Percentiles rank a stretch among this genome's conserved stretches.
Evolutionary conservation across 2,329 filamentous ascomycete species (phyloP).

Genomic region (Fusarium devonianum): DNA sequence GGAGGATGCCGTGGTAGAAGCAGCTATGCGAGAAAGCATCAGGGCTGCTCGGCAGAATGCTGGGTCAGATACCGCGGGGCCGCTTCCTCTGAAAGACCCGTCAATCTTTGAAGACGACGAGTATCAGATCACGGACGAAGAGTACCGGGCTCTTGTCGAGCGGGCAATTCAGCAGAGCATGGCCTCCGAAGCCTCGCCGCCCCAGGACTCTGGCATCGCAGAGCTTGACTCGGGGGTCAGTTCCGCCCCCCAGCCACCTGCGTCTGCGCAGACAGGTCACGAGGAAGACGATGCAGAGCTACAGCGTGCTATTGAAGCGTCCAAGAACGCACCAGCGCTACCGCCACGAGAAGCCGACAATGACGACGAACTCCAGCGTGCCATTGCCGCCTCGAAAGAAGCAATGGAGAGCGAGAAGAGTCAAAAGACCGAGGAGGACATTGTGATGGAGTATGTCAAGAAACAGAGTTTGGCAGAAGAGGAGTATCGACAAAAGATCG

Average conservation of each 20-base stretch:
- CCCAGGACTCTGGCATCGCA: conserved; percentile 28
- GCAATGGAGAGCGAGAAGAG: conserved; percentile 50
- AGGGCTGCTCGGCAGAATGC: conserved; percentile 55
- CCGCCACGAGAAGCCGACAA: conserved; percentile 35
- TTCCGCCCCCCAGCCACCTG: background rate
- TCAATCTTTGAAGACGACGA: conserved; percentile 50
- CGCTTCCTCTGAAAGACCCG: conserved; percentile 39
- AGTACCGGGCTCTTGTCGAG: conserved; percentile 64
- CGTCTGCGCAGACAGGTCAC: background rate
- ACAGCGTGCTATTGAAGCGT: conserved; percentile 52
- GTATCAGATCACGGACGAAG: conserved; percentile 61
- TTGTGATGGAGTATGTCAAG: conserved; percentile 77
- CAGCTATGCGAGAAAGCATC: conserved; percentile 76
- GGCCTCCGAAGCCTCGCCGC: conserved; percentile 20
- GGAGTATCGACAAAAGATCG: conserved; percentile 51
- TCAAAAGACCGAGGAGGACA: conserved; percentile 69
- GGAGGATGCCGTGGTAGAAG: conserved; percentile 76
- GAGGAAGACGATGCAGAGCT: conserved; percentile 49
- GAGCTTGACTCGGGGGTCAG: conserved; percentile 23
- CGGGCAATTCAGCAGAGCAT: conserved; percentile 64
- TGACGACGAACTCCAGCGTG: conserved; percentile 48
- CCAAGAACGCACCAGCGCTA: conserved; percentile 41
- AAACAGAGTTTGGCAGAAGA: conserved; percentile 77
- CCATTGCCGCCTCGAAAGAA: conserved; percentile 50
- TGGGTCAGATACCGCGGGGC: conserved; percentile 38